Evolutionary conservation across 495 filamentous ascomycete genomes (phyloP).

Genomic region (Aspergillus funiculosus): DNA sequence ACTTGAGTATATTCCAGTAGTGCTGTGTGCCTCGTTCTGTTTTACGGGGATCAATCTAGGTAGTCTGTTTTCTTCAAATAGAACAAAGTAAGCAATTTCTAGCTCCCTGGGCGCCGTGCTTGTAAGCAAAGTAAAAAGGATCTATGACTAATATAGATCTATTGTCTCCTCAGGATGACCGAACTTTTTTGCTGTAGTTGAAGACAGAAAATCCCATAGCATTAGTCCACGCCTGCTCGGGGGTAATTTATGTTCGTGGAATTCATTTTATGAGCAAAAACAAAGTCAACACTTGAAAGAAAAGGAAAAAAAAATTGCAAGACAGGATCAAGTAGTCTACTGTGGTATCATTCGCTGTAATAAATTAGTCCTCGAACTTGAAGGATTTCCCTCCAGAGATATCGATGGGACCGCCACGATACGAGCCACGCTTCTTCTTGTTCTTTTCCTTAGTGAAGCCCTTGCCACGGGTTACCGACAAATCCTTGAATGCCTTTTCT

Average conservation of each 20-base stretch:
- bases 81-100: constrained; percentile 11
- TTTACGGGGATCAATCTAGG: too few species aligned
- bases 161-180: constrained; percentile 5
- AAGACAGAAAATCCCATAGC: background rate
- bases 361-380: constrained; percentile 75
- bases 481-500: constrained; percentile 74
- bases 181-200: constrained; percentile 5
- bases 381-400: constrained; percentile 61
- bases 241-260: too few species aligned
- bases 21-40: too few species aligned
- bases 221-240: too few species aligned
- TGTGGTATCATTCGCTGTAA: background rate
- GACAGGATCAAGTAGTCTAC: background rate
- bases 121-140: constrained; percentile 9
- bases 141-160: constrained; percentile 17
- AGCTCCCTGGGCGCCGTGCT: constrained; percentile 31
- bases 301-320: background rate
- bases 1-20: too few species aligned
- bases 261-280: background rate
- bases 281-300: background rate
- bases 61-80: too few species aligned
- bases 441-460: constrained; percentile 99
- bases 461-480: constrained; percentile 88
- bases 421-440: constrained; percentile 81
- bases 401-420: constrained; percentile 79